Conservation (phyloP, 1,139 yeast genomes). For the Hyphopichia fennica region DNA sequence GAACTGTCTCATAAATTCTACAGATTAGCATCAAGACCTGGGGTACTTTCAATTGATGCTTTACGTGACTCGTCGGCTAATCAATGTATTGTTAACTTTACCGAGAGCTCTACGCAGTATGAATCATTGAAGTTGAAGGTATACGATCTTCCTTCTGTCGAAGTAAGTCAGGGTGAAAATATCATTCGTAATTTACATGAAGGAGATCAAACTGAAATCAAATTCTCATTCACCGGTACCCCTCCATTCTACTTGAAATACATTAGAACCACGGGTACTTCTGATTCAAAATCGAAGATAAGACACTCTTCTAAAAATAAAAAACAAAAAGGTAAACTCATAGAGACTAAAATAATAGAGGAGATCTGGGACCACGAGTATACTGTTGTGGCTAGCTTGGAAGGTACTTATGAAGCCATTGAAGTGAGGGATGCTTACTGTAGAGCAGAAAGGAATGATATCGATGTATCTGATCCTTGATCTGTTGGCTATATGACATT, state of each 20-base stretch:
- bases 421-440: conserved; percentile 84
- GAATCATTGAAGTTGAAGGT: conserved; percentile 53
- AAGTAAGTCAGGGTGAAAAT: conserved; percentile 73
- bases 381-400: conserved; percentile 73
- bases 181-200: conserved; percentile 81
- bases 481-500: background rate
- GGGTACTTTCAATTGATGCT: conserved; percentile 65
- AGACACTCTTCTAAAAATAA: conserved; percentile 21
- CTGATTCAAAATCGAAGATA: conserved; percentile 45
- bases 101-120: conserved; percentile 32
- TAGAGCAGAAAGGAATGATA: conserved; percentile 40
- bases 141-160: conserved; percentile 90
- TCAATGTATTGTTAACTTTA: conserved; percentile 66
- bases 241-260: conserved; percentile 71
- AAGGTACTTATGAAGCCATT: conserved; percentile 92
- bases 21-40: conserved; percentile 81
- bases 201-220: conserved; percentile 79
- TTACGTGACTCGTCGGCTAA: conserved; percentile 73
- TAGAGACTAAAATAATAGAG: conserved; percentile 75
- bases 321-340: conserved; percentile 38
- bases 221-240: conserved; percentile 64
- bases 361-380: conserved; percentile 71
- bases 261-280: conserved; percentile 49
- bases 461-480: background rate
- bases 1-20: conserved; percentile 55